Percentiles rank a stretch among this genome's conserved stretches.
Conservation (phyloP, 2,329 filamentous ascomycete species). For the Ascochyta viciae-villosae region DNA sequence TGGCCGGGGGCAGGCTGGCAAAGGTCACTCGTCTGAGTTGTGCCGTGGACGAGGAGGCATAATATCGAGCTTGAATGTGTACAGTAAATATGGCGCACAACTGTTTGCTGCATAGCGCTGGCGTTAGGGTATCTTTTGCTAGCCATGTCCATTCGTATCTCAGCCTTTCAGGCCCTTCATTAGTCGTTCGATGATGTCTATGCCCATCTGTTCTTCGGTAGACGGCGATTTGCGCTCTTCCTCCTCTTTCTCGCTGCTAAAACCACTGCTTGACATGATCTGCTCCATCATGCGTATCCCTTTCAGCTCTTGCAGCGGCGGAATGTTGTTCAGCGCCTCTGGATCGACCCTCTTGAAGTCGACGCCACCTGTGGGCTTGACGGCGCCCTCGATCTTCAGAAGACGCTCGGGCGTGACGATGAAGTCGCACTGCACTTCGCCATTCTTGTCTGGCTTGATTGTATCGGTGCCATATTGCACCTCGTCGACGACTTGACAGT, state of each 20-base stretch:
- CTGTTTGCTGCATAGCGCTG: slow-evolving; percentile 1
- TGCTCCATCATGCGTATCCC: slow-evolving; percentile 47
- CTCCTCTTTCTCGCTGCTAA: slow-evolving; percentile 15
- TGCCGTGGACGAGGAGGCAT: background rate
- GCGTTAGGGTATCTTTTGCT: background rate
- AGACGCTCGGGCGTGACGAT: slow-evolving; percentile 48
- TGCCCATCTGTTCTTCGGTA: slow-evolving; percentile 43
- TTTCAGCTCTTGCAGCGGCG: slow-evolving; percentile 44
- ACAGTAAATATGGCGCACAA: background rate
- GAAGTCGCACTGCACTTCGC: slow-evolving; percentile 53
- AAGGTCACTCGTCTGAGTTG: slow-evolving; percentile 21
- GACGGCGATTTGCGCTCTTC: slow-evolving; percentile 12
- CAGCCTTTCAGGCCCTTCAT: slow-evolving; percentile 38
- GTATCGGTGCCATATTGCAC: slow-evolving; percentile 26
- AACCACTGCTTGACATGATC: slow-evolving; percentile 37
- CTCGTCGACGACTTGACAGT: slow-evolving; percentile 53
- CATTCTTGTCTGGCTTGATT: slow-evolving; percentile 37
- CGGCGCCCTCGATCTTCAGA: slow-evolving; percentile 34
- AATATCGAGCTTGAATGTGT: too few species aligned
- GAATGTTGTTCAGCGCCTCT: slow-evolving; percentile 50
- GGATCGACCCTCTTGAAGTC: slow-evolving; percentile 49
- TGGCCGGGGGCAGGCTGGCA: slow-evolving; percentile 19
- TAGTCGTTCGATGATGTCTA: slow-evolving; percentile 42
- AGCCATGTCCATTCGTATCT: background rate
- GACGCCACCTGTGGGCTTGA: slow-evolving; percentile 48